Percentiles rank a stretch among this genome's conserved stretches.
Conservation (phyloP, 1,284 basidiomycete species). For the Xanthoconium separans region DNA sequence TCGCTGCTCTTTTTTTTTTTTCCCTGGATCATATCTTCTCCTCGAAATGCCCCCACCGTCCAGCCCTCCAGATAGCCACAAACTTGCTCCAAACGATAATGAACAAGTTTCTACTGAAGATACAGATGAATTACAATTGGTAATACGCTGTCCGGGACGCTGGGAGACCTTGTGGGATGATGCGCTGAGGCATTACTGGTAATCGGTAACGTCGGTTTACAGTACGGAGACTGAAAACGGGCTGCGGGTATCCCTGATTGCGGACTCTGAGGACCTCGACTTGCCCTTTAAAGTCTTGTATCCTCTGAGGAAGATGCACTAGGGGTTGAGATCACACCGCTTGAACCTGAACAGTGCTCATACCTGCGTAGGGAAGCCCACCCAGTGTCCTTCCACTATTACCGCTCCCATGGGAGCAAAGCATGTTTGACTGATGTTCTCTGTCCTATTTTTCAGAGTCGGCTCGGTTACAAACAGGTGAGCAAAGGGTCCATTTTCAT, state of each 20-base stretch:
- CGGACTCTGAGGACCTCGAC: slow-evolving; percentile 22
- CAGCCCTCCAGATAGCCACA: slow-evolving; percentile 6
- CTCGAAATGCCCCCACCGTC: slow-evolving; percentile 21
- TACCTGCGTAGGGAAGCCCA: slow-evolving; percentile 93
- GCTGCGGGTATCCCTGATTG: slow-evolving; percentile 82
- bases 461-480: slow-evolving; percentile 81
- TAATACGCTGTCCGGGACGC: slow-evolving; percentile 40
- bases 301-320: slow-evolving; percentile 30
- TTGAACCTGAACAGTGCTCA: slow-evolving; percentile 93
- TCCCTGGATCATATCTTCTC: neutral
- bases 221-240: slow-evolving; percentile 64
- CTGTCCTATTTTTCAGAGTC: slow-evolving; percentile 48
- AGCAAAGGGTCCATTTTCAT: slow-evolving; percentile 15
- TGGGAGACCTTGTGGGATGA: slow-evolving; percentile 32
- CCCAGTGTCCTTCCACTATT: slow-evolving; percentile 53
- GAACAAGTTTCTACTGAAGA: slow-evolving; percentile 32
- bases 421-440: slow-evolving; percentile 48
- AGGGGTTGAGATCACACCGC: slow-evolving; percentile 92
- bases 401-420: slow-evolving; percentile 40
- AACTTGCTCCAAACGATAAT: slow-evolving; percentile 7
- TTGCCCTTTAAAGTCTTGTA: slow-evolving; percentile 15
- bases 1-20: neutral
- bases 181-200: slow-evolving; percentile 30
- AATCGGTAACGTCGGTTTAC: slow-evolving; percentile 73
- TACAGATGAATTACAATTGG: slow-evolving; percentile 62